Percentiles rank a stretch among this genome's conserved stretches.
Evolutionary conservation across 129 eudicot genomes (phyloP).

Genomic region (Chrysanthemum seticuspe): DNA sequence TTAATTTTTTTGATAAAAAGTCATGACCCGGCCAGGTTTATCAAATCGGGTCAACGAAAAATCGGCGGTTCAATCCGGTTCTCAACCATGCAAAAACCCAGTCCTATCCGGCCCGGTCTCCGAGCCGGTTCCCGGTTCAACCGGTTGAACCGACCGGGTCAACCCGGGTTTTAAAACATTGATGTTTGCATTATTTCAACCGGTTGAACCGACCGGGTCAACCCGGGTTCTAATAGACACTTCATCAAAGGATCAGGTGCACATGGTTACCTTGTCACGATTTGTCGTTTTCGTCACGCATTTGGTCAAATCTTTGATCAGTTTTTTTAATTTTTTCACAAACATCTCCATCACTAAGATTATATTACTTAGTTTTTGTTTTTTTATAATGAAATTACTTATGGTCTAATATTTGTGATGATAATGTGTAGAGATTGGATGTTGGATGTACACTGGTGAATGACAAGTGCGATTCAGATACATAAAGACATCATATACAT

Average conservation of each 20-base stretch:
- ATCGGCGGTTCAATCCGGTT: too few species aligned
- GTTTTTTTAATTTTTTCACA: background rate
- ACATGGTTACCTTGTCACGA: slow-evolving; percentile 62
- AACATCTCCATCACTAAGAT: slow-evolving; percentile 18
- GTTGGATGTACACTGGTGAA: slow-evolving; percentile 98
- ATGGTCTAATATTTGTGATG: background rate
- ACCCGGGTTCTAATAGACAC: slow-evolving; percentile 15
- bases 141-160: too few species aligned
- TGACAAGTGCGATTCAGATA: slow-evolving; percentile 49
- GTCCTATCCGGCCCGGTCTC: too few species aligned
- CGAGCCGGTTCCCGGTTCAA: too few species aligned
- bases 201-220: too few species aligned
- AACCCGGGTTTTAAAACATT: too few species aligned
- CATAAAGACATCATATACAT: too few species aligned
- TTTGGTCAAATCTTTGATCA: slow-evolving; percentile 35
- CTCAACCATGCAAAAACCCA: too few species aligned
- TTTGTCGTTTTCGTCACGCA: slow-evolving; percentile 55
- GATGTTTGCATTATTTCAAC: slow-evolving; percentile 8
- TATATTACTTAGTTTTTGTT: background rate
- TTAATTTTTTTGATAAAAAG: too few species aligned
- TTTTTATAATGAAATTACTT: background rate
- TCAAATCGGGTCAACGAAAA: too few species aligned
- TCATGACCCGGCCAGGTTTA: too few species aligned
- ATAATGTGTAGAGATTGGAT: slow-evolving; percentile 67
- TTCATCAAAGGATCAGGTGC: slow-evolving; percentile 63